Evolutionary conservation across 495 filamentous ascomycete genomes (phyloP).

Genomic region (Aspergillus cristatus): DNA sequence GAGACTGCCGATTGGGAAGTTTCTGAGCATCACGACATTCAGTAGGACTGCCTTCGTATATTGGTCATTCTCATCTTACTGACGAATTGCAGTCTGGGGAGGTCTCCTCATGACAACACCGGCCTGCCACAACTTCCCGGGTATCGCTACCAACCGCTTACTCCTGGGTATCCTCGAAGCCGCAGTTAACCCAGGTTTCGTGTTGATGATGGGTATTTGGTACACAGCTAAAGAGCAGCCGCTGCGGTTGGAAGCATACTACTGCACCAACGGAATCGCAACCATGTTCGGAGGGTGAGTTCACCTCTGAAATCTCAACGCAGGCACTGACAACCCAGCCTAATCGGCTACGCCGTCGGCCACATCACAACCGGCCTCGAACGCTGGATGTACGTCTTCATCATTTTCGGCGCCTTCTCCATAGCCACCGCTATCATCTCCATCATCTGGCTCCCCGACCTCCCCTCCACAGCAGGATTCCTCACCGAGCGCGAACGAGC

Average conservation of each 20-base stretch:
- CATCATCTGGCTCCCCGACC: slow-evolving; percentile 32
- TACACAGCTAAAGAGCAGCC: slow-evolving; percentile 46
- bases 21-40: slow-evolving; percentile 31
- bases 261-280: slow-evolving; percentile 47
- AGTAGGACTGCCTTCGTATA: slow-evolving; percentile 10
- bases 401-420: slow-evolving; percentile 37
- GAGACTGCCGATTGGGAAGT: slow-evolving; percentile 44
- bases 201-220: slow-evolving; percentile 50
- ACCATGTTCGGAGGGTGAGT: slow-evolving; percentile 44
- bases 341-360: slow-evolving; percentile 47
- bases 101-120: slow-evolving; percentile 32
- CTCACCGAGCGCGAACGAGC: slow-evolving; percentile 29
- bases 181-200: slow-evolving; percentile 46
- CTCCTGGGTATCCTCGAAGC: slow-evolving; percentile 48
- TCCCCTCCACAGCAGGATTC: slow-evolving; percentile 37
- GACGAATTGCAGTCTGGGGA: slow-evolving; percentile 39
- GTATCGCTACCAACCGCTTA: slow-evolving; percentile 37
- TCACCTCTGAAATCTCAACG: slow-evolving; percentile 10
- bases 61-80: no score
- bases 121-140: slow-evolving; percentile 31
- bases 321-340: slow-evolving; percentile 18
- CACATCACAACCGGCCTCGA: slow-evolving; percentile 35
- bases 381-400: slow-evolving; percentile 41
- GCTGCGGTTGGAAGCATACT: slow-evolving; percentile 43
- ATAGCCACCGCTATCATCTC: slow-evolving; percentile 25